Evolutionary conservation across 2,329 filamentous ascomycete species (phyloP).

Genomic region (Curvularia sp.): DNA sequence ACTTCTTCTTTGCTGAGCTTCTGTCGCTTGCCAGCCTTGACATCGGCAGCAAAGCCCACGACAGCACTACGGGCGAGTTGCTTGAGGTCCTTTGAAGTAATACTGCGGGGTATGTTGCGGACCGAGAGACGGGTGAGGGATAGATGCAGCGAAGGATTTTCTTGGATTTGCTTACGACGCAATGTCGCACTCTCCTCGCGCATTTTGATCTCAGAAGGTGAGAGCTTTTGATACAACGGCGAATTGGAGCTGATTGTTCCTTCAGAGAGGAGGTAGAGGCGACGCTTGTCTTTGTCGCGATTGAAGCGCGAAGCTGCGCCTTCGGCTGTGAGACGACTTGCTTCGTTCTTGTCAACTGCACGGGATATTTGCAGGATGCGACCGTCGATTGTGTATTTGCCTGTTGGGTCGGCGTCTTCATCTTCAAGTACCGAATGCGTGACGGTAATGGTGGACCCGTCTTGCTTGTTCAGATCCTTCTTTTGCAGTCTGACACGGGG

Average conservation of each 20-base stretch:
- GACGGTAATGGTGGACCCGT: slow-evolving; percentile 46
- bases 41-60: slow-evolving; percentile 91
- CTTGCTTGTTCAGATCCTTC: slow-evolving; percentile 45
- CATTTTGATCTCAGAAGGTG: slow-evolving; percentile 83
- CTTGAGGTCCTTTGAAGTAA: slow-evolving; percentile 88
- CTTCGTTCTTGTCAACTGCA: slow-evolving; percentile 85
- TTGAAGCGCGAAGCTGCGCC: slow-evolving; percentile 68
- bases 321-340: slow-evolving; percentile 75
- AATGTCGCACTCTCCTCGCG: slow-evolving; percentile 86
- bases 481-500: slow-evolving; percentile 60
- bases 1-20: slow-evolving; percentile 91
- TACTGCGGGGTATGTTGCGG: slow-evolving; percentile 84
- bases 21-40: slow-evolving; percentile 76
- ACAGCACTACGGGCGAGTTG: slow-evolving; percentile 89
- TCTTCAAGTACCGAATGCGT: slow-evolving; percentile 84
- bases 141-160: slow-evolving; percentile 86
- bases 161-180: slow-evolving; percentile 87
- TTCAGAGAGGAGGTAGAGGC: slow-evolving; percentile 86
- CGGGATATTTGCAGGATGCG: slow-evolving; percentile 84
- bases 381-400: slow-evolving; percentile 88
- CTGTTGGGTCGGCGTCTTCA: slow-evolving; percentile 79
- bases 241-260: slow-evolving; percentile 82
- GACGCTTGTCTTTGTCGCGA: slow-evolving; percentile 84
- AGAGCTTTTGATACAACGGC: slow-evolving; percentile 76
- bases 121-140: slow-evolving; percentile 89